Evolutionary conservation across 768 basidiomycete species (phyloP), one percentile per base, ranked within the genome.

Genomic region (Lactarius quietus): DNA sequence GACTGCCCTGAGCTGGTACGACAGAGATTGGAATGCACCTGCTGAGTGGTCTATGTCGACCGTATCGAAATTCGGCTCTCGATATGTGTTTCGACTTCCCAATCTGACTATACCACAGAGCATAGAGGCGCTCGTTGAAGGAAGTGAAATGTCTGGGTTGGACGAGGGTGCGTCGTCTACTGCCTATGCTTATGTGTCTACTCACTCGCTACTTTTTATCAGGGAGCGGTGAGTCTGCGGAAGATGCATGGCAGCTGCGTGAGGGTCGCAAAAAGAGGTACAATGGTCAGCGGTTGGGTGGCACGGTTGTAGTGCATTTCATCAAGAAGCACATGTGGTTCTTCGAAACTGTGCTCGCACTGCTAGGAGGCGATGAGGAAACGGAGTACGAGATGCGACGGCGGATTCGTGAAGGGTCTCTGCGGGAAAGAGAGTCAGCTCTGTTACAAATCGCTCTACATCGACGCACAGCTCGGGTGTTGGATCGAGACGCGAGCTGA

Each of bases 241-340:
- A 83, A 41, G 82, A 86, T 69, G 87, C 87, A 18, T 93, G 90
- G 91, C 77, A 74, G 28, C 81, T 84, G 67, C 84, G 91, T 39
- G 90, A 93, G 79, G 89, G 90, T 56, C 81, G 86, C 48, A 72
- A 77, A 68, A 83, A 75, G 57, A 85, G 84, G 54, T 92, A 92
- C 72, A 82, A 86, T 68, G 81, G 81, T 53, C 78, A 83, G 64
- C 87, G 90, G 26, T 84, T 93, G 10, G 96, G 96, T 4, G 97
- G 96, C 6, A 99, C 96, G 3, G 83, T 95, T 54, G 91, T 94
- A 26, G 94, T 99, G 59, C 96, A 99, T 78, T 98, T 93, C 74
- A 89, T 99, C 81, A 99, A 98, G 86, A 90, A 93, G 75, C 87
- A 92, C 69, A 90, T 92, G 78, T 99, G 96, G 96, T 98, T 91